These are phyloP conservation scores for Bocquillonia castaneifolia DNA, from an alignment of 441 rosid species.

Conservation along the genomic window DNA sequence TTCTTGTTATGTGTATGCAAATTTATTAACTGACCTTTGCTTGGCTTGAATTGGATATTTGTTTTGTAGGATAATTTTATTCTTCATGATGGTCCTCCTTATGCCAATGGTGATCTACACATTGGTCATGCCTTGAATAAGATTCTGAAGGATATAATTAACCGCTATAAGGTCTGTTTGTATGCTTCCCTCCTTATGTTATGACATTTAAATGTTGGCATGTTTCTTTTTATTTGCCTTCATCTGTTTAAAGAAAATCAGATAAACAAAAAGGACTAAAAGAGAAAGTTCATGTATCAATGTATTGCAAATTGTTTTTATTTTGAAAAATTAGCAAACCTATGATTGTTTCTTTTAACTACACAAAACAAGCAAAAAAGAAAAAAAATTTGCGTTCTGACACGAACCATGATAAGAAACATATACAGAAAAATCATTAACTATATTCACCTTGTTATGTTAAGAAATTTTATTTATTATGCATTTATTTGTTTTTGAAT, in stretches of 20 bases:
- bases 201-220: slow-evolving; percentile 3
- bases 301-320: not conserved
- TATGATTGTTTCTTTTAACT: not conserved
- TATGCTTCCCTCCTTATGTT: slow-evolving; percentile 13
- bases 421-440: not conserved
- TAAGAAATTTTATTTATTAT: not conserved
- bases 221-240: slow-evolving; percentile 3
- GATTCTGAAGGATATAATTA: slow-evolving; percentile 92
- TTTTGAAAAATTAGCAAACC: not conserved
- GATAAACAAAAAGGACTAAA: too few relatives aligned
- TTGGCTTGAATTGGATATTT: not conserved
- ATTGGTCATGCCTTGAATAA: slow-evolving; percentile 98
- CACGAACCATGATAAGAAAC: not conserved
- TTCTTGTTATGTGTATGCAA: slow-evolving; percentile 18
- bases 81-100: slow-evolving; percentile 97
- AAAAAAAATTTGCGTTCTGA: not conserved
- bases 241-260: not conserved
- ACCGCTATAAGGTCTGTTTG: slow-evolving; percentile 72
- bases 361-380: not conserved
- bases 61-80: slow-evolving; percentile 66
- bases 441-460: not conserved
- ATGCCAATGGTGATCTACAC: slow-evolving; percentile 92
- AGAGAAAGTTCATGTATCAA: not conserved
- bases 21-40: slow-evolving; percentile 32
- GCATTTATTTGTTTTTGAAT: slow-evolving; percentile 1